Evolutionary conservation across 2,329 filamentous ascomycete species (phyloP).

Genomic region (Aaosphaeria arxii): DNA sequence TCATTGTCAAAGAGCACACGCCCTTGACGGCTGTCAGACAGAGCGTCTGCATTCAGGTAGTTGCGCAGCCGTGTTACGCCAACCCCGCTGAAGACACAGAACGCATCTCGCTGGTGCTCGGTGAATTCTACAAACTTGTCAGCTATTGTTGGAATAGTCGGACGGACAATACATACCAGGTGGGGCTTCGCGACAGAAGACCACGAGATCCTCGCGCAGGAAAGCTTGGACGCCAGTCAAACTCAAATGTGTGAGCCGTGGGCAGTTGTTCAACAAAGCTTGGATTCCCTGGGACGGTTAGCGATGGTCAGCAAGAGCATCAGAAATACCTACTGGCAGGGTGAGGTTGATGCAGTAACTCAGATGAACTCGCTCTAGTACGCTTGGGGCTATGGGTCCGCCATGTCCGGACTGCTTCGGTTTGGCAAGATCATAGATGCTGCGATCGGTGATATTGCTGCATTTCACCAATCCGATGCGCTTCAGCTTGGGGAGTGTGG

Average conservation of each 20-base stretch:
- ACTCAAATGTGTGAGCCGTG: constrained; percentile 87
- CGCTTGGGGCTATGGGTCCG: constrained; percentile 59
- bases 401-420: constrained; percentile 55
- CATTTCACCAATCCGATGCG: constrained; percentile 96
- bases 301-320: constrained; percentile 2
- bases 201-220: constrained; percentile 76
- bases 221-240: constrained; percentile 93
- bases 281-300: constrained; percentile 72
- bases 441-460: constrained; percentile 81
- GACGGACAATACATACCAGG: constrained; percentile 49
- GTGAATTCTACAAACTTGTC: constrained; percentile 70
- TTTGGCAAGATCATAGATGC: constrained; percentile 79
- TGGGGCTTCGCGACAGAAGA: constrained; percentile 84
- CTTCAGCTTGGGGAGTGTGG: constrained; percentile 86
- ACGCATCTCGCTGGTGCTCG: constrained; percentile 89
- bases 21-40: constrained; percentile 12
- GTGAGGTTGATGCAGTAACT: constrained; percentile 90
- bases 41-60: constrained; percentile 62
- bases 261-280: constrained; percentile 82
- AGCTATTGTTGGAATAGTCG: background rate
- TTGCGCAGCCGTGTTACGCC: constrained; percentile 76
- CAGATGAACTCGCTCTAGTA: constrained; percentile 87
- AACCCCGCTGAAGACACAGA: constrained; percentile 92
- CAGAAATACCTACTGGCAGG: constrained; percentile 61
- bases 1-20: constrained; percentile 23